Evolutionary conservation across 441 rosid species (phyloP).

Genomic region (Eruca vesicaria): DNA sequence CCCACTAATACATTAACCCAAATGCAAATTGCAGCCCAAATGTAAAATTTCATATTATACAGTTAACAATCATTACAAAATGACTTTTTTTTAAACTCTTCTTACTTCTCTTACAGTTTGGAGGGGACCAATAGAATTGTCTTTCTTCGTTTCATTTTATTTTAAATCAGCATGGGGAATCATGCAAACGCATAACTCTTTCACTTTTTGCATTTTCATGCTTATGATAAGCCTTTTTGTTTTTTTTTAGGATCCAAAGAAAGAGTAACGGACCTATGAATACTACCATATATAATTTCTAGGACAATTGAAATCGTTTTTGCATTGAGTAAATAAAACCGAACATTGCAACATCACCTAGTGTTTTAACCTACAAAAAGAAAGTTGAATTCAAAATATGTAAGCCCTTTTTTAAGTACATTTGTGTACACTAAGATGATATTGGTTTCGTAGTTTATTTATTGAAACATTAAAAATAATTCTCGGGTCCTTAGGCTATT

Average conservation of each 20-base stretch:
- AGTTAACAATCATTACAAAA: neutral
- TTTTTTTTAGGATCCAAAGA: conserved; percentile 19
- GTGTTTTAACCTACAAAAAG: neutral
- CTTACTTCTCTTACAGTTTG: neutral
- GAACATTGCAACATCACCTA: neutral
- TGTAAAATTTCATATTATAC: neutral
- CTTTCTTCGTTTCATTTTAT: neutral
- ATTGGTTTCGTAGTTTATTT: neutral
- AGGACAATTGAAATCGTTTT: neutral
- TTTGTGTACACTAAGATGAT: neutral
- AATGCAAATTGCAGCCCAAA: neutral
- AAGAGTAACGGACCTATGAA: neutral
- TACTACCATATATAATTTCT: neutral
- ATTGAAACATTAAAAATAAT: neutral
- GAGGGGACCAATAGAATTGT: conserved; percentile 22
- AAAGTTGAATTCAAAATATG: neutral
- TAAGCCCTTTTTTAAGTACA: neutral
- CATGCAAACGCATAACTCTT: conserved; percentile 22
- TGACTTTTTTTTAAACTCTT: neutral
- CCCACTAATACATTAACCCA: neutral
- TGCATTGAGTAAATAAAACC: neutral
- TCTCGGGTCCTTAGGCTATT: neutral
- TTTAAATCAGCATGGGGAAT: conserved; percentile 12
- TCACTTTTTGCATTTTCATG: conserved; percentile 17
- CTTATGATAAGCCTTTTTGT: conserved; percentile 19